These are phyloP conservation scores for Trichopus zeylanicus DNA, from an alignment of 116 monocot species.

Conservation along the genomic window DNA sequence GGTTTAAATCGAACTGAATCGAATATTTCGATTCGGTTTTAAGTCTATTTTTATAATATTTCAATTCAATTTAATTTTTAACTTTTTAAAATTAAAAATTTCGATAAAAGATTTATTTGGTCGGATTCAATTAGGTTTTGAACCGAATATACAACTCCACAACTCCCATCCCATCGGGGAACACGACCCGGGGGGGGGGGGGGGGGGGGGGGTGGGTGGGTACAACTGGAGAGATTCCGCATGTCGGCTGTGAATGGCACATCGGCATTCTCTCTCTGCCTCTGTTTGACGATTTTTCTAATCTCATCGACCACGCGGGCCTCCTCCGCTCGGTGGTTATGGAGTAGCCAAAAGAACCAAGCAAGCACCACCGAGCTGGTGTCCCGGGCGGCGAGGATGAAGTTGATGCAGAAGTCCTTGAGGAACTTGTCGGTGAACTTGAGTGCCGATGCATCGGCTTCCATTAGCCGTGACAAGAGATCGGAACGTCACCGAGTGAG, in stretches of 20 bases:
- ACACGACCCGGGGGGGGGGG: conserved; percentile 65
- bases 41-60: too few relatives aligned
- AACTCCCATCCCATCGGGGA: conserved; percentile 58
- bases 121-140: too few relatives aligned
- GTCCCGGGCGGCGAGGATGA: conserved; percentile 81
- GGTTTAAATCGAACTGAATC: too few relatives aligned
- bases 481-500: conserved; percentile 27
- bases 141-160: too few relatives aligned
- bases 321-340: conserved; percentile 47
- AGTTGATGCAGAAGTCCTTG: conserved; percentile 84
- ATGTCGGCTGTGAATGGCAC: conserved; percentile 37
- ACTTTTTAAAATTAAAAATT: too few relatives aligned
- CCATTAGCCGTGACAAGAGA: conserved; percentile 63
- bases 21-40: too few relatives aligned
- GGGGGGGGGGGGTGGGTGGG: conserved; percentile 78
- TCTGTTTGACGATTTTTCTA: conserved; percentile 4
- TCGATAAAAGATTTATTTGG: too few relatives aligned
- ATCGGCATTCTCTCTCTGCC: not conserved
- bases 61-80: too few relatives aligned
- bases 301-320: conserved; percentile 43
- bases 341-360: conserved; percentile 93
- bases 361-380: conserved; percentile 85
- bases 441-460: not conserved
- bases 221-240: conserved; percentile 68
- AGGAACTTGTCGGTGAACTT: conserved; percentile 63